These are phyloP conservation scores for Glonium stellatum DNA, from an alignment of 495 filamentous ascomycete species.

Conservation along the genomic window DNA sequence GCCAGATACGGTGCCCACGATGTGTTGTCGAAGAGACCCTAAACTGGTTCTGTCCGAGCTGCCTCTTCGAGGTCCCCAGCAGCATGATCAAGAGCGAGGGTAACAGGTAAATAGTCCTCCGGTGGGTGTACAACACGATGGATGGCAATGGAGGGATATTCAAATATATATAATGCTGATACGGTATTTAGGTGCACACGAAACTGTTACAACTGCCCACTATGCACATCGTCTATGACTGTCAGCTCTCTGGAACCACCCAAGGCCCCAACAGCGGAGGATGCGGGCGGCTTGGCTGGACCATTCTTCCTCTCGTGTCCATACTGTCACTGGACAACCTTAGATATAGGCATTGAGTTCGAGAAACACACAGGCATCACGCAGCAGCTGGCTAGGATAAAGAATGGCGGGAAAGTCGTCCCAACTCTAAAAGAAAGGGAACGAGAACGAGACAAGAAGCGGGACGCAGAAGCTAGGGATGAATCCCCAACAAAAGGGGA, in stretches of 20 bases:
- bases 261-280: conserved; percentile 32
- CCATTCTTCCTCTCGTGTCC: conserved; percentile 77
- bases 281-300: conserved; percentile 13
- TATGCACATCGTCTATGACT: conserved; percentile 73
- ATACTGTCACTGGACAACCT: conserved; percentile 86
- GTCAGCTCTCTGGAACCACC: conserved; percentile 56
- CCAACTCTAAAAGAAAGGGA: conserved; percentile 40
- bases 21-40: conserved; percentile 90
- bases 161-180: conserved; percentile 16
- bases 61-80: conserved; percentile 89
- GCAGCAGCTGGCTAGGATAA: conserved; percentile 61
- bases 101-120: conserved; percentile 57
- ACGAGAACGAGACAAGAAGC: conserved; percentile 28
- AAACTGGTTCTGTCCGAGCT: conserved; percentile 92
- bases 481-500: neutral
- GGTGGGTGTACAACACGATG: conserved; percentile 5
- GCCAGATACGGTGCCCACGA: conserved; percentile 85
- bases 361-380: conserved; percentile 81
- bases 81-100: conserved; percentile 85
- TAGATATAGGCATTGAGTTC: conserved; percentile 84
- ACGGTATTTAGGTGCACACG: conserved; percentile 64
- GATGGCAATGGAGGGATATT: conserved; percentile 1
- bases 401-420: conserved; percentile 44
- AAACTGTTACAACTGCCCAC: conserved; percentile 90
- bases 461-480: conserved; percentile 7